Evolutionary conservation across 192 early-diverging fungal species (phyloP).

Genomic region (Podila minutissima): DNA sequence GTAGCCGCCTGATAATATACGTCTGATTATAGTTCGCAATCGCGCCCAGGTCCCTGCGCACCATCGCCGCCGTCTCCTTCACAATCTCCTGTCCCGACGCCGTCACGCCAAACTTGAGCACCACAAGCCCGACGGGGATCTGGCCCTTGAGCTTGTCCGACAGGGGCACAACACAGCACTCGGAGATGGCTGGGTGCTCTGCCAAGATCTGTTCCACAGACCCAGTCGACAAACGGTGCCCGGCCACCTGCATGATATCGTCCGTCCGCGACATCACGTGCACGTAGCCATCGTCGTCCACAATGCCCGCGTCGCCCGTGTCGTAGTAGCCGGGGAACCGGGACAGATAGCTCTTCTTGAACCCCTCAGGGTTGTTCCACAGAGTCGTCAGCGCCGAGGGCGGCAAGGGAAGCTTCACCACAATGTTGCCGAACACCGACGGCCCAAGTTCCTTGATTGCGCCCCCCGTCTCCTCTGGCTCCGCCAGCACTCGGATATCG

Average conservation of each 20-base stretch:
- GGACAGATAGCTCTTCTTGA: slow-evolving; percentile 75
- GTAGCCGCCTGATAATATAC: slow-evolving; percentile 75
- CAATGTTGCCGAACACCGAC: slow-evolving; percentile 79
- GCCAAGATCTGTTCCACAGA: slow-evolving; percentile 81
- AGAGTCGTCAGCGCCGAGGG: slow-evolving; percentile 81
- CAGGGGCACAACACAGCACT: slow-evolving; percentile 75
- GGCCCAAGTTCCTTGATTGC: slow-evolving; percentile 51
- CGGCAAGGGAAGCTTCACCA: slow-evolving; percentile 81
- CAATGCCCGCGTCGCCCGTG: slow-evolving; percentile 84
- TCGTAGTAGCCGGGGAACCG: slow-evolving; percentile 85
- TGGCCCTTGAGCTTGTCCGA: slow-evolving; percentile 75
- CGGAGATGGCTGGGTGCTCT: slow-evolving; percentile 68
- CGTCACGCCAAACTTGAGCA: slow-evolving; percentile 50
- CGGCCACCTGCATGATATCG: slow-evolving; percentile 89
- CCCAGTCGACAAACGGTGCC: slow-evolving; percentile 85
- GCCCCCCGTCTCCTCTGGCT: slow-evolving; percentile 54
- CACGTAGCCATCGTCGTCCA: slow-evolving; percentile 80
- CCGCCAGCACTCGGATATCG: slow-evolving; percentile 70
- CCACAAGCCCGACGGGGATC: slow-evolving; percentile 72
- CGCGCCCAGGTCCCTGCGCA: slow-evolving; percentile 78
- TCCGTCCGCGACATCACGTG: slow-evolving; percentile 77
- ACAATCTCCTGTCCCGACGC: slow-evolving; percentile 13
- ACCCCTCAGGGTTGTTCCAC: slow-evolving; percentile 83
- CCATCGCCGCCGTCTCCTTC: slow-evolving; percentile 68
- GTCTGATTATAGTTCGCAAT: slow-evolving; percentile 83